Base-by-base conservation (phyloP, 2,329 filamentous ascomycete genomes). In the Fusarium sp. region DNA sequence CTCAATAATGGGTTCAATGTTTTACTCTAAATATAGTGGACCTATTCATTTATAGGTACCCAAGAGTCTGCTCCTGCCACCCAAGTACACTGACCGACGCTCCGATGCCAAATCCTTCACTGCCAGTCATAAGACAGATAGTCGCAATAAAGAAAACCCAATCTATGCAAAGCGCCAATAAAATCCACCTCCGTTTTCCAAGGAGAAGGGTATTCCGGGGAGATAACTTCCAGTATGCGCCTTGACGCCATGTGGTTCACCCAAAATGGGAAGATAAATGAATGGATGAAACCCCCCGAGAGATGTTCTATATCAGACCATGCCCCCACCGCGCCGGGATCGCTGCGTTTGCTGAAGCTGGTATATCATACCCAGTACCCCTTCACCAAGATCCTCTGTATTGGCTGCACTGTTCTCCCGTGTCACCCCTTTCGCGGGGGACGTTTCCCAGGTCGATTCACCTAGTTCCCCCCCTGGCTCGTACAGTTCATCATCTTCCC, bases 361-460 rank as follows among this genome's bases (percentile, higher is more conserved):
- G 70, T 88, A 87, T 65, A 90, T 86, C 74, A 90, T 82, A 9
- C 86, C 86, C 48, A 90, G 80, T 5, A 90, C 88, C 3, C 88
- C 88, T 4, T 85, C 83, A 19, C 88, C 87, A 7, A 84, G 80
- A 44, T 86, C 86, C 16, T 84, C 84, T 1, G 81, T 81, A 23
- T 82, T 82, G 10, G 80, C 81, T 12, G 80, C 82, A 74, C 87
- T 90, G 70, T 84, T 86, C 69, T 89, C 87, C 33, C 86, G 83
- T 46, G 85, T 88, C 23, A 88, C 71, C 0, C 82, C 85, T 64
- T 84, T 84, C 2, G 83, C 83, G 4, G 87, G 88, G 7, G 87
- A 87, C 21, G 86, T 88, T 77, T 90, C 87, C 88, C 88, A 90
- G 14, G 85, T 85, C 7, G 88, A 90, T 82, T 87, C 89, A 63